Conservation (phyloP, 148 eudicot species). For the Arctostaphylos glauca region DNA sequence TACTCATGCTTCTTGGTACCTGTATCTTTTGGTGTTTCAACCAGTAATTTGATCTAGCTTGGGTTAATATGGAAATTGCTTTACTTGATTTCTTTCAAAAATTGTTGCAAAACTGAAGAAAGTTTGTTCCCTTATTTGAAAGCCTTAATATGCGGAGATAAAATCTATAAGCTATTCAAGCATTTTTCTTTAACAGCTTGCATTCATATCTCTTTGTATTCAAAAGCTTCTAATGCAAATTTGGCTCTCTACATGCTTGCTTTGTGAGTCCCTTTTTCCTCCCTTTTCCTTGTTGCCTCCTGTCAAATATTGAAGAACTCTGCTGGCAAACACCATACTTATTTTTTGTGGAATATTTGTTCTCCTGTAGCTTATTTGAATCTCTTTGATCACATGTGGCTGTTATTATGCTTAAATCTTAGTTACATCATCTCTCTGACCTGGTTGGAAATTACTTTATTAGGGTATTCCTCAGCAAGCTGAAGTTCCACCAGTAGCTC, state of each 20-base stretch:
- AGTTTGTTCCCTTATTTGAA: neutral
- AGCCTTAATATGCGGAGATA: neutral
- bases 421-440: neutral
- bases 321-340: neutral
- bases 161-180: neutral
- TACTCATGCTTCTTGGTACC: neutral
- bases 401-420: neutral
- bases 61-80: neutral
- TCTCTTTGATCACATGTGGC: neutral
- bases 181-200: neutral
- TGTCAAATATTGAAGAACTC: neutral
- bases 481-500: constrained; percentile 59
- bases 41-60: neutral
- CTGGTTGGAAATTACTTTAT: neutral
- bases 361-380: constrained; percentile 2
- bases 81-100: neutral
- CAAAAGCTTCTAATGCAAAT: neutral
- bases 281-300: neutral
- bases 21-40: constrained; percentile 10
- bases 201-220: neutral
- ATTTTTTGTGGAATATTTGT: neutral
- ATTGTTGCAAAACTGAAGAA: neutral
- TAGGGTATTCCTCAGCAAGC: constrained; percentile 88
- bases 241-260: neutral
- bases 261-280: neutral